Evolutionary conservation across 2,329 filamentous ascomycete species (phyloP), one percentile per base, ranked within the genome.

Genomic region (Fusarium continuum): DNA sequence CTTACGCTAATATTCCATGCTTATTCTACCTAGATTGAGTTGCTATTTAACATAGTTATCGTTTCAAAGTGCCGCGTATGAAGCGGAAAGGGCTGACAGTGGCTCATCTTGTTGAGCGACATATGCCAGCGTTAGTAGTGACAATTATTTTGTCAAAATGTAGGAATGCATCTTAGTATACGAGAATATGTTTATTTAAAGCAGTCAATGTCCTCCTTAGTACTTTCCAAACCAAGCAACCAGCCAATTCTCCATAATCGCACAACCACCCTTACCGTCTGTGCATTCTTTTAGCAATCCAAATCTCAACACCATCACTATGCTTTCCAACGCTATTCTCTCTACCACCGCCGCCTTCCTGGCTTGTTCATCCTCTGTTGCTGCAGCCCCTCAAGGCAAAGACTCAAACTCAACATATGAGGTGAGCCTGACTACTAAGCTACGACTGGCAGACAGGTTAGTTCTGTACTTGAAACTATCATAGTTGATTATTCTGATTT

Each of bases 361-460:
- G 74, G 77, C 77, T 51, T 74, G 74, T 53, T 73, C 75, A 49
- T 70, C 76, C 29, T 34, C 73, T 10, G 72, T 72, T 50, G 40
- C 71, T 28, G 70, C 72, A 38, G 67, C 70, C 17, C 67, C 69
- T 22, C 55, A 44, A 20, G 48, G 23, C 41, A 45, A 48, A 16
- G 29, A 17, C 26, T 38, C 45, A 32, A 32, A 45, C 5, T 36
- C 53, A 34, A 31, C 41, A 2, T n/a, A 61, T 2, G 71, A 67
- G 34, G 58, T 72, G 14, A 75, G 73, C 60, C 68, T 74, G 40
- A 72, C 77, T 2, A 71, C 75, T 29, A 73, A 77, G 65, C 75
- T 80, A 50, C 68, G 72, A 29, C 72, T 77, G 19, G 75, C 77
- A 4, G 76, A 79, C 53, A 76, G 69, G 71, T 77, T 57, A 56